phyloP scores from a whole-genome alignment of 208 protist genomes.

The Leishmania lainsoni region DNA sequence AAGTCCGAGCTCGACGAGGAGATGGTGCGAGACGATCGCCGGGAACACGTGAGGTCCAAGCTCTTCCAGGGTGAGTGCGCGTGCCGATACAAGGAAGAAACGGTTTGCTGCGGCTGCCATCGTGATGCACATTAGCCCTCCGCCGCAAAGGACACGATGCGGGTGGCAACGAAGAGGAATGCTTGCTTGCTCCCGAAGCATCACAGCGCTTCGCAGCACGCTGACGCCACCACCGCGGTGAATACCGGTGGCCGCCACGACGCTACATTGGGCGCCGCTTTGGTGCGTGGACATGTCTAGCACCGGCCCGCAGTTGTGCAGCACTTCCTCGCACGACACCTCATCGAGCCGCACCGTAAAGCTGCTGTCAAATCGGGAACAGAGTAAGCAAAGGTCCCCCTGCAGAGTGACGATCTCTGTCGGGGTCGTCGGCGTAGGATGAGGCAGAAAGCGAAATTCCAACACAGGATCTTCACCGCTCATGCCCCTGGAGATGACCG shows the following conservation, averaged over 20 bases:
- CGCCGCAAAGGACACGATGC: slow-evolving; percentile 24
- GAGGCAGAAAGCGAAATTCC: slow-evolving; percentile 32
- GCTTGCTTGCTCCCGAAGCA: slow-evolving; percentile 30
- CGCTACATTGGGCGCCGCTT: slow-evolving; percentile 48
- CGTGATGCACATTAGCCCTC: slow-evolving; percentile 25
- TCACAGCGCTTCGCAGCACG: slow-evolving; percentile 68
- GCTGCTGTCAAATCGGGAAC: slow-evolving; percentile 60
- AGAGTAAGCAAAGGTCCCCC: slow-evolving; percentile 43
- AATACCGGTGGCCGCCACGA: slow-evolving; percentile 76
- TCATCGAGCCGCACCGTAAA: slow-evolving; percentile 46
- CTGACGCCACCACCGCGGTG: slow-evolving; percentile 63
- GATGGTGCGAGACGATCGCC: background rate
- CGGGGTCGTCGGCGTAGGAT: slow-evolving; percentile 29
- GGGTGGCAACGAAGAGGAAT: slow-evolving; percentile 11
- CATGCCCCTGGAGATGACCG: background rate
- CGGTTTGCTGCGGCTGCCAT: slow-evolving; percentile 4
- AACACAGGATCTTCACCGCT: slow-evolving; percentile 20
- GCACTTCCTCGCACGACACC: slow-evolving; percentile 35
- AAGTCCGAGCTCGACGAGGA: slow-evolving; percentile 11
- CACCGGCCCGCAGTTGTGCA: slow-evolving; percentile 76
- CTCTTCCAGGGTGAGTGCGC: slow-evolving; percentile 11
- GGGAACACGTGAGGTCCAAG: slow-evolving; percentile 2
- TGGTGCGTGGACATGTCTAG: slow-evolving; percentile 62
- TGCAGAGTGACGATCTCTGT: slow-evolving; percentile 27
- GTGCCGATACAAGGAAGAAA: slow-evolving; percentile 24